These are phyloP conservation scores for Eustoma russellianum DNA, from an alignment of 257 asterid genomes.

Conservation along the genomic window DNA sequence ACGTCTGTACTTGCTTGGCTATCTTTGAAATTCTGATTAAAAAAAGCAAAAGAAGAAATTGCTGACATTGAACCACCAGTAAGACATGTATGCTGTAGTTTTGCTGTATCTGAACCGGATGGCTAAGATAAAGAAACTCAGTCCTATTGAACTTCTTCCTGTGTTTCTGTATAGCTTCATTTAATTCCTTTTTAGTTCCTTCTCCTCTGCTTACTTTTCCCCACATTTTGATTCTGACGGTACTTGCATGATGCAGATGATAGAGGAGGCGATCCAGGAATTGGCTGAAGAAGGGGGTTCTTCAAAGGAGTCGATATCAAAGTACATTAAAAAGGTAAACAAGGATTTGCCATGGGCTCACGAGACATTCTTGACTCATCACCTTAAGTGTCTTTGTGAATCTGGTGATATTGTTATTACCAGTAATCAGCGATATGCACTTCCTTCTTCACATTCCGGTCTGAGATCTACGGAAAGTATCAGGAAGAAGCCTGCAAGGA, in stretches of 20 bases:
- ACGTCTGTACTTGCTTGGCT: too few relatives aligned
- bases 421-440: constrained; percentile 16
- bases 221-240: neutral
- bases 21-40: too few relatives aligned
- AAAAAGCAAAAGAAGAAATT: too few relatives aligned
- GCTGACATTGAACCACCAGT: neutral
- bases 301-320: constrained; percentile 40
- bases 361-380: constrained; percentile 31
- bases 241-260: constrained; percentile 42
- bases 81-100: neutral
- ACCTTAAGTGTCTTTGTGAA: constrained; percentile 32
- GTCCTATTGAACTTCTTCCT: neutral
- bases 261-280: constrained; percentile 39
- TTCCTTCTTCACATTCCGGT: constrained; percentile 13
- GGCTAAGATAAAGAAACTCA: neutral
- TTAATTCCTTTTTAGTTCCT: neutral
- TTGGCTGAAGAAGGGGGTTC: constrained; percentile 45
- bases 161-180: neutral
- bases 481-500: constrained; percentile 21
- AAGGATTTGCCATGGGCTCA: constrained; percentile 50
- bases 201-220: neutral
- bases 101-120: neutral
- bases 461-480: constrained; percentile 6
- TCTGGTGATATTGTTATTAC: constrained; percentile 22
- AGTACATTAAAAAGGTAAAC: constrained; percentile 25